Base-by-base conservation (phyloP, 345 rosid species). In the Syzygium aqueum region DNA sequence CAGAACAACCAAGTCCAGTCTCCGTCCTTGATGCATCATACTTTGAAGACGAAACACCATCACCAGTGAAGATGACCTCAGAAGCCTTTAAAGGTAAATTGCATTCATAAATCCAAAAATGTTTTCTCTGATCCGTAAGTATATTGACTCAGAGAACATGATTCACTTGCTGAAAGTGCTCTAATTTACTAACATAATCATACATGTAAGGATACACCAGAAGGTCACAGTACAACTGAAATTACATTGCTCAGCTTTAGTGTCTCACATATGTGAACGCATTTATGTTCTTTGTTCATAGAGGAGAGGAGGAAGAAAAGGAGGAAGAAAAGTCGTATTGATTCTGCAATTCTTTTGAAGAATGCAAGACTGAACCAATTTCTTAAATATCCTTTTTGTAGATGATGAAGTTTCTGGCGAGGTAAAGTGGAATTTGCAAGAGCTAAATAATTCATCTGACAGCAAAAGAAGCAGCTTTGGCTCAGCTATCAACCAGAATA, bases 1-100 rank as follows among this genome's bases (percentile, higher is more conserved):
- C 92, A 56, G 96, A 97, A 89, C 99, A 97, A 88, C 99, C 99
- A 12, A 97, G 99, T 87, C 99, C 98, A 9, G 93, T 96, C 86
- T 95, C 99, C 51, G 96, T 97, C 87, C 98, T 97, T n/a, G 99
- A 96, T 90, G 94, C 96, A 87, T 85, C 95, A 89, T 93, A 95
- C 89, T 93, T 90, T 28, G 89, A 89, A 86, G 99, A 96, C 86
- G 99, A 95, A 84, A 91, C 93, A 85, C 99, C 98, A 87, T 96
- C 97, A 51, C 99, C 99, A 5, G 93, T 95, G 90, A 94, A 93
- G 90, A 96, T 93, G 92, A 94, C 89, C 90, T 90, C 96, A 89
- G 88, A 88, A 82, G 91, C 86, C 89, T 94, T 95, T 84, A 92
- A 91, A 92, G 99, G 99, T 95, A 87, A 92, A 89, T 50, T 30